Percentiles rank a stretch among this genome's conserved stretches.
These are phyloP conservation scores for Rhodosporidiobolus odoratus DNA, from an alignment of 768 basidiomycete genomes.

Conservation along the genomic window DNA sequence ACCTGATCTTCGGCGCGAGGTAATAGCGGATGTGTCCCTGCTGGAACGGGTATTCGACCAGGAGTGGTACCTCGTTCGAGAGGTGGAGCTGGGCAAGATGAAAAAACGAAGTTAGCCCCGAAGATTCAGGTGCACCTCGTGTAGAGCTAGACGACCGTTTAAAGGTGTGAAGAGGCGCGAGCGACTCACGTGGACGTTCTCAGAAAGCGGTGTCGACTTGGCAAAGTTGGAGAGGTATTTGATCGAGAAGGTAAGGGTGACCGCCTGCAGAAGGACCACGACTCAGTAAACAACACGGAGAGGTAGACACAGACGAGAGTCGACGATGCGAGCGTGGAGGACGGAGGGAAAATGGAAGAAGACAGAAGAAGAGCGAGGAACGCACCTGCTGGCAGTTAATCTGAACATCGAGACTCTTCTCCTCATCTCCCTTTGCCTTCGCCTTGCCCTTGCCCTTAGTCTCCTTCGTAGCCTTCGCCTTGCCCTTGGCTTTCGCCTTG, in stretches of 20 bases:
- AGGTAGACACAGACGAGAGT: not conserved
- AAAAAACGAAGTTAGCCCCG: not conserved
- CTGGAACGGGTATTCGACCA: conserved; percentile 82
- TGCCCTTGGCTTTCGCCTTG: conserved; percentile 46
- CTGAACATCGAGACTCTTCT: conserved; percentile 13
- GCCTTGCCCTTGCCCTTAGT: conserved; percentile 47
- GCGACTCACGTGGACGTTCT: conserved; percentile 54
- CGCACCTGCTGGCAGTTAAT: conserved; percentile 36
- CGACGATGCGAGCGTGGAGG: not conserved
- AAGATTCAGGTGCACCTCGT: not conserved
- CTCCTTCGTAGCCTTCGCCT: conserved; percentile 62
- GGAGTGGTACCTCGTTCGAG: conserved; percentile 84
- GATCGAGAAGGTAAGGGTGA: conserved; percentile 86
- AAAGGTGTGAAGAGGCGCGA: not conserved
- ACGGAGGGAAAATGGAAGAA: not conserved
- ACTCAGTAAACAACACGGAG: too few species aligned
- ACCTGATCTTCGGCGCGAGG: conserved; percentile 92
- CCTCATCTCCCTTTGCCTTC: conserved; percentile 37
- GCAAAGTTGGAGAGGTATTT: conserved; percentile 97
- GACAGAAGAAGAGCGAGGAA: not conserved
- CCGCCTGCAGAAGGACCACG: conserved; percentile 75
- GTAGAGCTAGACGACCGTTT: too few species aligned
- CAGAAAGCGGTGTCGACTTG: conserved; percentile 71
- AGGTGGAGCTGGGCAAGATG: conserved; percentile 57
- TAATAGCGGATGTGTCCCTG: conserved; percentile 89